Evolutionary conservation across 1,139 yeast species (phyloP), one percentile per base, ranked within the genome.

Genomic region (Geotrichum siamense): DNA sequence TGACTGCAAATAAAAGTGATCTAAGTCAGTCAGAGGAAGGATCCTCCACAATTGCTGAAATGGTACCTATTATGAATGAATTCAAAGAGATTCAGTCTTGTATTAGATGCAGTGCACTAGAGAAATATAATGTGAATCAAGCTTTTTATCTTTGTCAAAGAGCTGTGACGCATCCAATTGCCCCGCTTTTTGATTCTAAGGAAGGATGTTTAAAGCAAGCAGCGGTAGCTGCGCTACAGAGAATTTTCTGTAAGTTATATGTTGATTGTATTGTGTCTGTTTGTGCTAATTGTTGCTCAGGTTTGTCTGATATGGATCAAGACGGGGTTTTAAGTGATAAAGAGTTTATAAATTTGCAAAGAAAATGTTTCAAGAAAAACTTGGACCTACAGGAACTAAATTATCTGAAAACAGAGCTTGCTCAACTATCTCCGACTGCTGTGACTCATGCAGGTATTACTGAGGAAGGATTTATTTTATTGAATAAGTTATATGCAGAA

Each of bases 81-180:
- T 91, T 83, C 64, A 91, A 91, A 60, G 97, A 91, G 58, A 82
- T 91, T 26, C 97, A 87, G 59, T 82, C 94, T 0, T 87, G 96
- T 53, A 78, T 91, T 20, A 70, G 95, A 48, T 79, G 94, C 55
- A 82, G 94, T 55, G 96, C 96, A 1, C 81, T 81, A 56, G 74
- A 73, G 19, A 81, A 79, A 53, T 73, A 78, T 53, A 87, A 89
- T 60, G 89, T 89, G n/a, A 89, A 82, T 51, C 76, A 75, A 59
- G 87, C 94, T 1, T 87, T 89, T 56, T 91, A 91, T 60, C 65
- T 91, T 22, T 91, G 98, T 57, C 95, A 87, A 61, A 64, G 96
- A 45, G 89, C 97, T 0, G 85, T 89, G 0, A 82, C 91, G 0
- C 89, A 84, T 59, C 98, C 98, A 0, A 74, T 91, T n/a, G 79